Base-by-base conservation (phyloP, 2,329 filamentous ascomycete species). In the Colletotrichum sublineola region DNA sequence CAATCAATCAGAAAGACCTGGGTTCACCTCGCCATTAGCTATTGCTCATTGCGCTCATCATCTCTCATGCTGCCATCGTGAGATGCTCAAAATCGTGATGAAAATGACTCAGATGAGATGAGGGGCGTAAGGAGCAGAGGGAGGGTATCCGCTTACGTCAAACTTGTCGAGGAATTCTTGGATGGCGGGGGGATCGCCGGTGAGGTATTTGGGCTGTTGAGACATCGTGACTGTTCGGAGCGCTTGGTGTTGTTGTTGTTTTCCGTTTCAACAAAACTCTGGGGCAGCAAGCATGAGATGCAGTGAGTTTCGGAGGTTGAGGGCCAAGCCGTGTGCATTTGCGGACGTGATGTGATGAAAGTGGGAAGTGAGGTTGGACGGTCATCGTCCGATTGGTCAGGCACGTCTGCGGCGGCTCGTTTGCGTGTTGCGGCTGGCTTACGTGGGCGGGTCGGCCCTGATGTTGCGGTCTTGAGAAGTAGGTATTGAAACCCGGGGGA, bases 1-100 rank as follows among this genome's bases (percentile, higher is more conserved):
- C 96, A 99, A 81, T 99, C 96, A 79, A 99, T 94, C 15, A 99
- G 86, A 80, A 99, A 98, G 24, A 71, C 68, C 71, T 46, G 97
- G 76, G 36, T 71, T 55, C 63, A 11, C 33, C 33, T 56, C 33
- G 20, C 5, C 33, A 68, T 73, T 24, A 69, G 77, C 53, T n/a
- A 12, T 48, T 9, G 46, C n/a, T 48, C 46, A 76, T 76, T 73
- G 55, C 65, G 76, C 73, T 42, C 58, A 42, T 20, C 36, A 36
- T 56, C 52, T 31, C 65, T 44, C 38, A 61, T 46, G 40, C 46
- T n/a, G 15, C 56, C 20, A 64, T 71, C 55, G 33, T 38, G 40
- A 33, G 36, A 9, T 63, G 33, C 60, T 56, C 38, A 36, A 38
- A 56, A 11, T 11, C 40, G 42, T 31, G 31, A 14, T 50, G 20